Evolutionary conservation across 2,329 filamentous ascomycete genomes (phyloP).

Genomic region (Monascus ruber): DNA sequence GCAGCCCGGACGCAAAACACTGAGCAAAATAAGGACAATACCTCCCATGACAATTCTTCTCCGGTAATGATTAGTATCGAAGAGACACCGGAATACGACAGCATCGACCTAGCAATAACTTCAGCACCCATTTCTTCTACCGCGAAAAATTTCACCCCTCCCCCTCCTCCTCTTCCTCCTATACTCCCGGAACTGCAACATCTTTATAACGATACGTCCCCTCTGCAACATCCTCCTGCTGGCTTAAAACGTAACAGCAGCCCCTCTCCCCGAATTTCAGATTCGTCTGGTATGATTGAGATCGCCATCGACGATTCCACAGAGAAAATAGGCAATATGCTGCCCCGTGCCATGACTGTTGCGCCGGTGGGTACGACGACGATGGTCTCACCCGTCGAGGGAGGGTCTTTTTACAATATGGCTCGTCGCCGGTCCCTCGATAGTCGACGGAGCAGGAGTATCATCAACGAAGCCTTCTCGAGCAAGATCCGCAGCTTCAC

Average conservation of each 20-base stretch:
- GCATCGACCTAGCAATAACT: background rate
- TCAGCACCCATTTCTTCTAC: no score
- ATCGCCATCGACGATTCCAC: conserved; percentile 27
- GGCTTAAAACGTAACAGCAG: conserved; percentile 2
- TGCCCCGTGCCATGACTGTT: conserved; percentile 27
- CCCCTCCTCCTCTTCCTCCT: conserved; percentile 24
- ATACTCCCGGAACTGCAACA: conserved; percentile 52
- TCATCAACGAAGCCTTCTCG: conserved; percentile 47
- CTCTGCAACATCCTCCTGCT: conserved; percentile 40
- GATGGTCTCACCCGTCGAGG: conserved; percentile 11
- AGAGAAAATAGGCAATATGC: conserved; percentile 21
- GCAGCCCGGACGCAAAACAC: conserved; percentile 18
- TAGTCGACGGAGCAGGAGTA: conserved; percentile 41
- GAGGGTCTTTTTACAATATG: background rate
- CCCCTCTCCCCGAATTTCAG: background rate
- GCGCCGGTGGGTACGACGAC: conserved; percentile 16
- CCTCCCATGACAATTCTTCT: conserved; percentile 19
- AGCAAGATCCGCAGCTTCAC: conserved; percentile 43
- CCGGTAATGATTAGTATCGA: conserved; percentile 43
- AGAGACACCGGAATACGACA: conserved; percentile 36
- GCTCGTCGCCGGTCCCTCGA: conserved; percentile 33
- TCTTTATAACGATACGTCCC: conserved; percentile 38
- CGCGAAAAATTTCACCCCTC: no score
- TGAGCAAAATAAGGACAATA: conserved; percentile 10
- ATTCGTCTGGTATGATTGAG: conserved; percentile 29